Evolutionary conservation across 75 land plant species (phyloP), one percentile per base, ranked within the genome.

Genomic region (Ceratopteris richardii): DNA sequence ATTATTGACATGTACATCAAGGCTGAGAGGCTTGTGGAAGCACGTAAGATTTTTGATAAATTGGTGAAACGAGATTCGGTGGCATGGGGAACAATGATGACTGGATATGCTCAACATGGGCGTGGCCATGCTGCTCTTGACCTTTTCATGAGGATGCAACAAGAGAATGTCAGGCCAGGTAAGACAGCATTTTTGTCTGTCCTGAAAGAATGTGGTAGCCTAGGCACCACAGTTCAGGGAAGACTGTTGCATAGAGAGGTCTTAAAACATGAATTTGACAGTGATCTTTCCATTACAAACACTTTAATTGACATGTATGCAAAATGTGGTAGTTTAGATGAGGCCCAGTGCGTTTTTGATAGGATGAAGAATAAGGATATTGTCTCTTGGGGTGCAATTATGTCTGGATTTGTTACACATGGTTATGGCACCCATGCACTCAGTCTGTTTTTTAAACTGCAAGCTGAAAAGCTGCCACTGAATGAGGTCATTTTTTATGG

Each of bases 41-140:
- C 85, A 0, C 62, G 80, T 23, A 12, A 42, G 16, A 70, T 82
- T 75, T 57, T 86, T 55, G 86, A 82, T 40, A 73, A 58, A 71
- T 74, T 77, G 77, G 62, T 66, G n/a, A 66, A 76, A 10, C 60
- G 80, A 53, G 74, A 72, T 60, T 77, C 82, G 10, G 80, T 77
- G 22, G 67, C 83, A 25, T 86, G 85, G 83, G 82, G 80, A 1
- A 76, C 80, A 0, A 66, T 86, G 74, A 80, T 86, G 20, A 72
- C 86, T 0, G 83, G 74, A 13, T 82, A 72, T 70, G 50, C 77
- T 17, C 75, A 75, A 56, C 70, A 51, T 12, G 90, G 77, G 12
- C 39, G 13, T 24, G 39, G 55, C 5, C 48, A 37, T 13, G 80
- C 73, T 51, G 86, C 86, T 1, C 41, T 80, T 41, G 40, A 57